Conservation (phyloP, 2,329 filamentous ascomycete species). For the Xylaria sp. region DNA sequence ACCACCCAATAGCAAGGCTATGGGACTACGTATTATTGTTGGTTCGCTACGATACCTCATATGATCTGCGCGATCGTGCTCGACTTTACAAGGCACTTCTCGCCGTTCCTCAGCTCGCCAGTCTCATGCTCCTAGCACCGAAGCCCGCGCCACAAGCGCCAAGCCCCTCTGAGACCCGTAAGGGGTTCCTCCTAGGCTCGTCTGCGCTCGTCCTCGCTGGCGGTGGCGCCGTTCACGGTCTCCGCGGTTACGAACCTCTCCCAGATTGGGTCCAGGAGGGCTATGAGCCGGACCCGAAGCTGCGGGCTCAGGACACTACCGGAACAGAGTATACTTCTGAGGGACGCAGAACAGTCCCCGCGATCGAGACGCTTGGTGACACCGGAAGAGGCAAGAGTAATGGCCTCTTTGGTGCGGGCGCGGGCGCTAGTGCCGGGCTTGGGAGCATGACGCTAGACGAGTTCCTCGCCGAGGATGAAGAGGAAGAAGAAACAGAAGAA, state of each 20-base stretch:
- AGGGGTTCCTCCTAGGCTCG: conserved; percentile 81
- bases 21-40: conserved; percentile 89
- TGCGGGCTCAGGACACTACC: conserved; percentile 61
- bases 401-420: conserved; percentile 49
- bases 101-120: conserved; percentile 84
- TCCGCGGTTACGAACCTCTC: conserved; percentile 81
- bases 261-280: conserved; percentile 88
- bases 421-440: conserved; percentile 53
- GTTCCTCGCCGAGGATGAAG: conserved; percentile 80
- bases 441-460: conserved; percentile 86
- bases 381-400: conserved; percentile 61
- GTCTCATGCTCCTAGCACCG: conserved; percentile 88
- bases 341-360: conserved; percentile 61
- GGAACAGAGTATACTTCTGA: conserved; percentile 54
- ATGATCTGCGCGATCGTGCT: conserved; percentile 91
- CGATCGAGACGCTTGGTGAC: conserved; percentile 72
- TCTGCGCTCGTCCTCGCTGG: conserved; percentile 85
- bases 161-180: conserved; percentile 85
- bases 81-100: conserved; percentile 89
- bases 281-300: conserved; percentile 77
- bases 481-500: conserved; percentile 60
- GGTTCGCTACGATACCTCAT: conserved; percentile 92
- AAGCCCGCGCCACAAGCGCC: conserved; percentile 93
- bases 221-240: conserved; percentile 75
- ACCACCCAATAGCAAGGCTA: conserved; percentile 77